Base-by-base conservation (phyloP, 768 basidiomycete genomes). In the Neoboletus magnificus region DNA sequence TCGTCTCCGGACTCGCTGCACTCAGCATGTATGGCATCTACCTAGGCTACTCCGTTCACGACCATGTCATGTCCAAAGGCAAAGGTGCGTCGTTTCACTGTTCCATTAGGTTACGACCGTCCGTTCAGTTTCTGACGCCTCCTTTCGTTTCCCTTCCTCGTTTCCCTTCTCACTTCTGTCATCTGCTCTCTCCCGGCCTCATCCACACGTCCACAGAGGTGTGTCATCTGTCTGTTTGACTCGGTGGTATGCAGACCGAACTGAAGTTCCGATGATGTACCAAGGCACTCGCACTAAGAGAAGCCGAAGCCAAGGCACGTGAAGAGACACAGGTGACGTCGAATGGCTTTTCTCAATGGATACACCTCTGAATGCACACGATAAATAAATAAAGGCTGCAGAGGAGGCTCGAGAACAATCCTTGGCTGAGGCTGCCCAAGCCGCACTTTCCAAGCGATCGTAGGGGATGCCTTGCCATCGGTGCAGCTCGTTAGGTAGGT, bases 391-490 rank as follows among this genome's bases (percentile, higher is more conserved):
- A 44, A 23, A 69, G 69, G 71, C 55, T 30, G 59, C 15, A 29
- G 66, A 69, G 5, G 65, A 72, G 32, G 69, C 66, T 33, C 70
- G 61, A 36, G 70, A 71, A 51, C 59, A 22, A 27, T 65, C 66
- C 18, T 55, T 71, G 54, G 70, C 70, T 2, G 69, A 68, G 43
- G 70, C 71, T 10, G 70, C 70, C 1, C 70, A 71, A 51, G 61
- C 55, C 43, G 64, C 55, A 25, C 61, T 72, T 9, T 53, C 48
- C 23, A 65, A 18, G 45, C 64, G 62, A 36, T 50, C 52, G 25
- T 66, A 56, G 36, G 16, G 2, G 13, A 33, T 18, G 32, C 12
- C 25, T 25, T n/a, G 23, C 3, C n/a, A 1, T 22, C 11, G 11
- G 11, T 43, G 10, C 8, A 13, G n/a, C 4, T 16, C 16, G n/a